Base-by-base conservation (phyloP, 208 protist genomes). In the Blastocrithidia nonstop region DNA sequence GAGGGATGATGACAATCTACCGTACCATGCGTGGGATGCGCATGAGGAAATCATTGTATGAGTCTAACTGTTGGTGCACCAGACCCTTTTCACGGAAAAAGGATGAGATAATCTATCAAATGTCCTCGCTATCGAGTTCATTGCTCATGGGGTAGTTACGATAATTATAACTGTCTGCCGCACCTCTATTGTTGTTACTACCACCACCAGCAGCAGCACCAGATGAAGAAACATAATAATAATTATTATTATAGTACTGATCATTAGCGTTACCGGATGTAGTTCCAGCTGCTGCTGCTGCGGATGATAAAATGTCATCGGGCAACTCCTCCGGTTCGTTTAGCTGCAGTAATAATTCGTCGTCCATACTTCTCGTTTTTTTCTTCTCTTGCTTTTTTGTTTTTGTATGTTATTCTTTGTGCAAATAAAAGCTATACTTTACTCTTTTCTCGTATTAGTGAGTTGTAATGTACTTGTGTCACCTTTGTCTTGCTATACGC, bases 11-110 rank as follows among this genome's bases (percentile, higher is more conserved):
- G 6, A 71, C 61, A 29, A 89, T 72, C 33, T 73, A 60, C 35
- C 66, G 66, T 23, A 80, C 67, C 81, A 86, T 90, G 45, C 70
- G 69, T 0, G 81, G 72, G 43, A 86, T 87, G 50, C 78, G 82
- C 50, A 82, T 65, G 37, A 91, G 63, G 53, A 99, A 99, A 39
- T 96, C 76, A 63, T 99, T 97, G 71, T 98, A 99, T 19, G 96
- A 99, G 58, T 98, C 95, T 4, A 99, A 72, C 80, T 99, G 98
- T 75, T 99, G 98, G 50, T 93, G 86, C 22, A 99, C 96, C 4
- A 99, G 84, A 13, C 95, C 94, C 65, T 98, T 98, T 49, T 97
- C 78, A 8, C 94, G 66, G 53, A 99, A 99, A 56, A 96, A 99
- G n/a, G 94, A 80, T 3, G 62, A 82, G 47, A 98, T 98, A 38